Percentiles rank a stretch among this genome's conserved stretches.
These are phyloP conservation scores for Conticribra weissflogii DNA, from an alignment of 108 stramenopile genomes.

Conservation along the genomic window DNA sequence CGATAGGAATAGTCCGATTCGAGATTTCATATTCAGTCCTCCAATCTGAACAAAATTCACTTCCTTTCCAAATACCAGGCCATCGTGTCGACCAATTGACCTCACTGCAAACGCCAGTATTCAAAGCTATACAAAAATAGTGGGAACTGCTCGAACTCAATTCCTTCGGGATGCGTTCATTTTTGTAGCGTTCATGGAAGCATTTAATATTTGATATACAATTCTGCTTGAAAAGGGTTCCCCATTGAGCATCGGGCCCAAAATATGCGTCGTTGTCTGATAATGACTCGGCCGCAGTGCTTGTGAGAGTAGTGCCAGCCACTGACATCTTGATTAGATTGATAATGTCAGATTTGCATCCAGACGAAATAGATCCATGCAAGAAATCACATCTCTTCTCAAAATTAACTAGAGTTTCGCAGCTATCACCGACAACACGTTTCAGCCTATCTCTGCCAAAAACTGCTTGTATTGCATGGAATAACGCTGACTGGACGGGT, in stretches of 20 bases:
- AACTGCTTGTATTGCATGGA: slow-evolving; percentile 5
- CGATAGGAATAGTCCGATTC: no score
- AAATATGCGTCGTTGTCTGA: neutral
- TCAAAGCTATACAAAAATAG: neutral
- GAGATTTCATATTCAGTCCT: no score
- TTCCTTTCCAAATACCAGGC: no score
- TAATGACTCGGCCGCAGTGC: neutral
- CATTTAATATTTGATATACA: neutral
- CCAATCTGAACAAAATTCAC: no score
- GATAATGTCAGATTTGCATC: neutral
- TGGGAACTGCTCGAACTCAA: neutral
- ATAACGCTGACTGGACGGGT: slow-evolving; percentile 49
- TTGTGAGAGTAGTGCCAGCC: neutral
- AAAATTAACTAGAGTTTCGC: slow-evolving; percentile 41
- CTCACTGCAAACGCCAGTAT: neutral
- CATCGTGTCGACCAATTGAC: no score
- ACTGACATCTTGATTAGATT: neutral
- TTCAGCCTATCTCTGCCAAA: slow-evolving; percentile 15
- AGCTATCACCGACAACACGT: slow-evolving; percentile 42
- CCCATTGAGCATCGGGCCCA: neutral
- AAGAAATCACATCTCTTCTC: slow-evolving; percentile 45
- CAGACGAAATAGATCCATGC: slow-evolving; percentile 43
- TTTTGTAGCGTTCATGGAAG: neutral
- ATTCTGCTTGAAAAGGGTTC: neutral
- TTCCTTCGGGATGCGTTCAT: neutral